These are phyloP conservation scores for Lentithecium fluviatile DNA, from an alignment of 495 filamentous ascomycete genomes.

Conservation along the genomic window DNA sequence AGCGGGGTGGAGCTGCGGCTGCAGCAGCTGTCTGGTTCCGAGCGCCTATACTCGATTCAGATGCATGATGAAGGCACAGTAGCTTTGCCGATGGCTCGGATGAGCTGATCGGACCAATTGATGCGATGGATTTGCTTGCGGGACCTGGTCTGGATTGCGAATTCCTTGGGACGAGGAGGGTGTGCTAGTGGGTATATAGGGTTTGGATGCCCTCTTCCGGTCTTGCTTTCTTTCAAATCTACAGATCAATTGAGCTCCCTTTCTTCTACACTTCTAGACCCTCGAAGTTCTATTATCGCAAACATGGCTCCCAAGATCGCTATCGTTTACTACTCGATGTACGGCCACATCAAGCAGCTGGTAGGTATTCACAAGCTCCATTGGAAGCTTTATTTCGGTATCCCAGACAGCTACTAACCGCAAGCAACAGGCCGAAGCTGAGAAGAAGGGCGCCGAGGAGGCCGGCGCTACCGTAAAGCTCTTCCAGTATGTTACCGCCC, in stretches of 20 bases:
- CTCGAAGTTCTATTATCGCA: slow-evolving; percentile 27
- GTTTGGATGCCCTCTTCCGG: not conserved
- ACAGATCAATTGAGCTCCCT: slow-evolving; percentile 3
- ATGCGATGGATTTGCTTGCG: not conserved
- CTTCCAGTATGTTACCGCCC: slow-evolving; percentile 64
- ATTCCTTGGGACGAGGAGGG: not conserved
- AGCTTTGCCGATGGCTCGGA: not conserved
- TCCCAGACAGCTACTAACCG: slow-evolving; percentile 8
- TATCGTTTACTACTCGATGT: slow-evolving; percentile 93
- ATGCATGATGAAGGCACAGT: too few relatives aligned
- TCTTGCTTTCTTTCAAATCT: not conserved
- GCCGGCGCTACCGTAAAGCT: slow-evolving; percentile 77
- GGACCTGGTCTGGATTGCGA: not conserved
- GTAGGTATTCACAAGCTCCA: slow-evolving; percentile 7
- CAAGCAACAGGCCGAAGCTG: slow-evolving; percentile 74
- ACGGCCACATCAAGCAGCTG: slow-evolving; percentile 54
- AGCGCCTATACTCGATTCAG: not conserved
- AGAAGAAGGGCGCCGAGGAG: slow-evolving; percentile 84
- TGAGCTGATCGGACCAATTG: not conserved
- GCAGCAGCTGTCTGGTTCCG: not conserved
- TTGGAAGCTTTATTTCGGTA: not conserved
- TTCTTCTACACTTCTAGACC: not conserved
- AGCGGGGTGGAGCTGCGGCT: not conserved
- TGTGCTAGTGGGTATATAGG: slow-evolving; percentile 1
- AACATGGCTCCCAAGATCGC: slow-evolving; percentile 90